Base-by-base conservation (phyloP, 345 rosid species). In the Acer negundo region DNA sequence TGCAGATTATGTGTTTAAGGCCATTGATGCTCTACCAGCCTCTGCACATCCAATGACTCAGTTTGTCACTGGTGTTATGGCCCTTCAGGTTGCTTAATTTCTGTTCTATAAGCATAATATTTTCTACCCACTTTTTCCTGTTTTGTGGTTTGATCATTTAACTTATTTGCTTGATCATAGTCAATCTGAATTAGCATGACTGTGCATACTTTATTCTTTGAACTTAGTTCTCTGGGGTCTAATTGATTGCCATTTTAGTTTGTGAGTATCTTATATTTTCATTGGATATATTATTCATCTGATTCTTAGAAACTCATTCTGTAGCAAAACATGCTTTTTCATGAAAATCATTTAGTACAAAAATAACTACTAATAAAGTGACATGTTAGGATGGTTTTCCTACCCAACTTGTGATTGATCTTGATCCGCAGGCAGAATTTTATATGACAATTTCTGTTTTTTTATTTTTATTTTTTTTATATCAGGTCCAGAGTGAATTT, bases 21-120 rank as follows among this genome's bases (percentile, higher is more conserved):
- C 95, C 65, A 92, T 96, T 62, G 99, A 96, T 86, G 93, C 97
- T 67, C 87, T 96, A 73, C 98, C 98, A 77, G 83, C 82, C 62
- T 84, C 95, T 15, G 95, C 99, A 72, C 99, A 96, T 81, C 99
- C 99, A 40, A 96, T 96, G 99, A 96, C 99, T 79, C 98, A 96
- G 77, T 94, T 96, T 87, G 83, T 92, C 53, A 82, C 92, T n/a
- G 99, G 99, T 85, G 99, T 96, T 75, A 94, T 96, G 99, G 97
- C 97, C 47, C 98, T 96, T 51, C 99, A 96, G 98, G 99, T 96
- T 79, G 72, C 28, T 76, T 80, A 63, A 62, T 51, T 80, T 67
- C 75, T 62, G 10, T 51, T 62, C 22, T 61, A 49, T 62, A 31
- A 26, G 19, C 59, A 62, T 40, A 22, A 66, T 31, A 1, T 26